phyloP scores from a whole-genome alignment of 352 stramenopile genomes.

The Globisporangium takayamanum region DNA sequence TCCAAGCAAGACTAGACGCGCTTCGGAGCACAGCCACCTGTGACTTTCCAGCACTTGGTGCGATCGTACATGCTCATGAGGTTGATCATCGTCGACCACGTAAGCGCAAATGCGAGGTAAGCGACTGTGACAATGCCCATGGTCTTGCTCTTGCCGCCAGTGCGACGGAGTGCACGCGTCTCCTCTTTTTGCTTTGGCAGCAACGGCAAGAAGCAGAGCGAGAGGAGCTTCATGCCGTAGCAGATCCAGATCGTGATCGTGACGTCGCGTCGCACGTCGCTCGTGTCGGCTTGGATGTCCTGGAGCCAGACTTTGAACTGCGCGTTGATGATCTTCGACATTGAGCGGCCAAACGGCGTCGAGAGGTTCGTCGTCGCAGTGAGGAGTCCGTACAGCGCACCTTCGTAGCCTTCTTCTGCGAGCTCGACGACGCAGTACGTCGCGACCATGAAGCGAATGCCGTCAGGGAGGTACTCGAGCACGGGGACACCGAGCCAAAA shows the following conservation, averaged over 20 bases:
- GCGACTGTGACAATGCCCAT: conserved; percentile 30
- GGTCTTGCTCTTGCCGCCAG: conserved; percentile 32
- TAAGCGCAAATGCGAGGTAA: conserved; percentile 27
- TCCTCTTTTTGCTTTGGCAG: conserved; percentile 35
- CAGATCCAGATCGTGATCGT: conserved; percentile 49
- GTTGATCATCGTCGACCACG: conserved; percentile 43
- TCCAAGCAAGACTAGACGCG: background rate
- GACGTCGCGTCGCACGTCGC: conserved; percentile 42
- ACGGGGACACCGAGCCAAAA: conserved; percentile 56
- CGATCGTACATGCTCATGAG: conserved; percentile 45
- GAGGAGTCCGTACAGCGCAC: conserved; percentile 43
- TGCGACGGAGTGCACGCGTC: conserved; percentile 27
- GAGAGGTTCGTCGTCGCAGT: conserved; percentile 45
- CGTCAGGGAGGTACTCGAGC: conserved; percentile 41
- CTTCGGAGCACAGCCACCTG: conserved; percentile 39
- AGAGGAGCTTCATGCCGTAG: conserved; percentile 49
- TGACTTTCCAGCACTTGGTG: conserved; percentile 66
- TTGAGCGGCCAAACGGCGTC: conserved; percentile 33
- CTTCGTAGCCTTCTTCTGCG: conserved; percentile 44
- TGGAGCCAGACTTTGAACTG: conserved; percentile 46
- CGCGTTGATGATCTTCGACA: conserved; percentile 51
- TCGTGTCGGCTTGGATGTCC: conserved; percentile 39
- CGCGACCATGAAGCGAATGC: conserved; percentile 45
- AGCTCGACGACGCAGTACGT: conserved; percentile 59
- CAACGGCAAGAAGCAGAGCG: conserved; percentile 38